phyloP scores from a whole-genome alignment of 202 grass and related monocot species.

The Carex sylvatica region DNA sequence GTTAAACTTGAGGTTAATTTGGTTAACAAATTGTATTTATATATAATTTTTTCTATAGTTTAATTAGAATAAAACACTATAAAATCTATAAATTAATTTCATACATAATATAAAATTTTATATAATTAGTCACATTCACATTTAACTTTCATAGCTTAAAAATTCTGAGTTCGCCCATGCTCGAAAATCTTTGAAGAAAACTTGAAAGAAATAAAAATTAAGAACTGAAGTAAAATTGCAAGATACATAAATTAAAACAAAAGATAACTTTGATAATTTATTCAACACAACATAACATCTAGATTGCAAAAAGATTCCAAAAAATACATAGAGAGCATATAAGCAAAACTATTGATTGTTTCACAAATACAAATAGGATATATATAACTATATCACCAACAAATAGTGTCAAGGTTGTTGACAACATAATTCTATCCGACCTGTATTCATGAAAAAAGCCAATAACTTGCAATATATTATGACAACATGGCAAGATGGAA shows the following conservation, averaged over 20 bases:
- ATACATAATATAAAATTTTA: too few species aligned
- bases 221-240: neutral
- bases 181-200: neutral
- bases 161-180: too few species aligned
- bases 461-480: neutral
- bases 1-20: too few species aligned
- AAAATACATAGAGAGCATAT: neutral
- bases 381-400: neutral
- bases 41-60: too few species aligned
- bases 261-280: neutral
- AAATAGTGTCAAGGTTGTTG: neutral
- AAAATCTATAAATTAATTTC: too few species aligned
- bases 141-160: too few species aligned
- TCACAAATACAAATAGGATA: slow-evolving; percentile 1
- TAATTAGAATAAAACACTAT: too few species aligned
- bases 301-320: neutral
- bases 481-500: neutral
- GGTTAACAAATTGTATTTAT: too few species aligned
- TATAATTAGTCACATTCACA: too few species aligned
- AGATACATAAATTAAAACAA: neutral
- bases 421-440: neutral
- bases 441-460: neutral
- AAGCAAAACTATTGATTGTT: neutral
- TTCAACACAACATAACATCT: neutral
- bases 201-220: neutral